A percentile compares a stretch with the other conserved stretches of the same genome.
Conservation (phyloP, 495 filamentous ascomycete species). For the Bathelium albidoporum region DNA sequence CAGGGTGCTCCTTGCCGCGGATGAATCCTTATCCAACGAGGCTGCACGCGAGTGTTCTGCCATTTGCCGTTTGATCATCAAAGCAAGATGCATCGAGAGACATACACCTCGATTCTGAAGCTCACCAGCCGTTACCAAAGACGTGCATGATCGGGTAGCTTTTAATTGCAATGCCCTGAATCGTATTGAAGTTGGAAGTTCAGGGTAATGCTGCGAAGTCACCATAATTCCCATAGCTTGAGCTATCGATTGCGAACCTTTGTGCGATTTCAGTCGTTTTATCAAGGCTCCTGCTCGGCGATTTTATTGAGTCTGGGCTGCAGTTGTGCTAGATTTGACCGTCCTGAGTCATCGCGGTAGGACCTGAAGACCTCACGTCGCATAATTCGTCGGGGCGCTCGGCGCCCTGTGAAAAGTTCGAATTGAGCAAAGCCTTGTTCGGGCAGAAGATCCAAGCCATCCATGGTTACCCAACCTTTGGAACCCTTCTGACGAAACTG, state of each 20-base stretch:
- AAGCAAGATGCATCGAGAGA: too few relatives aligned
- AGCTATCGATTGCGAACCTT: too few relatives aligned
- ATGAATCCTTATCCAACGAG: background rate
- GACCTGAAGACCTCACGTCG: slow-evolving; percentile 40
- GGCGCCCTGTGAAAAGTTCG: slow-evolving; percentile 72
- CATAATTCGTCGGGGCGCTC: slow-evolving; percentile 68
- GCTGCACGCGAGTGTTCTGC: too few relatives aligned
- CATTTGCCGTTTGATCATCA: too few relatives aligned
- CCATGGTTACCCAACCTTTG: slow-evolving; percentile 65
- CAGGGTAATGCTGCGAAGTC: too few relatives aligned
- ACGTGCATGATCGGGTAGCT: too few relatives aligned
- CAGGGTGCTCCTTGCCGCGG: background rate
- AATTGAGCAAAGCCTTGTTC: slow-evolving; percentile 80
- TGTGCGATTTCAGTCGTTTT: too few relatives aligned
- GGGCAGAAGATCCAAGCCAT: slow-evolving; percentile 66
- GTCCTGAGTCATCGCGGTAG: background rate
- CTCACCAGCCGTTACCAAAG: too few relatives aligned
- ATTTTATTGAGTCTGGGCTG: background rate
- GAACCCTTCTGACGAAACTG: slow-evolving; percentile 56
- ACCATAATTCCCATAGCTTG: too few relatives aligned
- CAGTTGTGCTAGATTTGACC: background rate
- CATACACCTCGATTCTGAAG: too few relatives aligned
- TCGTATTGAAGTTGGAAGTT: too few relatives aligned
- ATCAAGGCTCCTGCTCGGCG: background rate
- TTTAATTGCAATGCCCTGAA: too few relatives aligned